Evolutionary conservation across 2,329 filamentous ascomycete genomes (phyloP).

Genomic region (Colletotrichum brevisporum): DNA sequence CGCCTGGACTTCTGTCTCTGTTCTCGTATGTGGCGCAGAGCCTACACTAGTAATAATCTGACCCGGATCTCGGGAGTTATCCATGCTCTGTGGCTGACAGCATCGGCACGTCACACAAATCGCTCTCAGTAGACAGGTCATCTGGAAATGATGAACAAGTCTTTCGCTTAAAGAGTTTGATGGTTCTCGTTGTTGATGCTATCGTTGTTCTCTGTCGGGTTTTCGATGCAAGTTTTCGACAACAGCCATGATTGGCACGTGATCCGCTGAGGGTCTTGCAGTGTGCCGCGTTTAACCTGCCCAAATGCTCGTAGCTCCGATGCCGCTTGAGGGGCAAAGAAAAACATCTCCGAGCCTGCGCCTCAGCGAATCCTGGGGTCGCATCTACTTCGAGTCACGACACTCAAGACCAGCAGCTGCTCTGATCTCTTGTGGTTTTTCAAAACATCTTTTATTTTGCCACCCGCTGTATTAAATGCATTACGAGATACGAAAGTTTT

Average conservation of each 20-base stretch:
- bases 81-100: constrained; percentile 33
- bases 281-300: constrained; percentile 14
- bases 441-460: too few relatives aligned
- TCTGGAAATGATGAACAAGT: neutral
- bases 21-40: constrained; percentile 32
- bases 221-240: too few relatives aligned
- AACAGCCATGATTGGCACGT: constrained; percentile 17
- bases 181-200: neutral
- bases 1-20: constrained; percentile 7
- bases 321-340: constrained; percentile 38
- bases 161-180: neutral
- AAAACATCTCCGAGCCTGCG: constrained; percentile 28
- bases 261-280: constrained; percentile 19
- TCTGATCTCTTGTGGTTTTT: too few relatives aligned
- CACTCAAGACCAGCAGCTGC: neutral
- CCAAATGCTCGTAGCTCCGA: constrained; percentile 33
- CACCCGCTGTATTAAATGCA: too few relatives aligned
- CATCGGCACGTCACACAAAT: constrained; percentile 24
- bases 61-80: constrained; percentile 27
- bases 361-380: constrained; percentile 19
- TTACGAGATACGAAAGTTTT: too few relatives aligned
- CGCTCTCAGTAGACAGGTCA: neutral
- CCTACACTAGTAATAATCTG: neutral
- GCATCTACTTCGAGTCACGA: constrained; percentile 17
- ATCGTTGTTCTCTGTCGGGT: neutral